Evolutionary conservation across 768 basidiomycete genomes (phyloP), one percentile per base, ranked within the genome.

Genomic region (Boletellus emodensis): DNA sequence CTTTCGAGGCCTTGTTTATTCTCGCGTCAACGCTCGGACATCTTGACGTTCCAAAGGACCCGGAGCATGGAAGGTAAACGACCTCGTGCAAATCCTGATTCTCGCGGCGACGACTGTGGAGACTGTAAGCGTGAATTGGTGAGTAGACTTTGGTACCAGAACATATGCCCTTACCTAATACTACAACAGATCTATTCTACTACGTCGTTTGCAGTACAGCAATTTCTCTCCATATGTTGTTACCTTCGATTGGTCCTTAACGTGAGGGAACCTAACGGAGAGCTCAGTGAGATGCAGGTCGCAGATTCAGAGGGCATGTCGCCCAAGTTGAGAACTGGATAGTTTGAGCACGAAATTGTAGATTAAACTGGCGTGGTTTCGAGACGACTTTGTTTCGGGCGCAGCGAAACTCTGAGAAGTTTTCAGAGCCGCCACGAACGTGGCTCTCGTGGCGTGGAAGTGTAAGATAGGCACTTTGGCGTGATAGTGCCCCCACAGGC

Each of bases 201-300:
- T 5, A 14, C 52, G 34, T 58, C 60, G 3, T 14, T 54, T 34
- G 54, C 56, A 8, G 13, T 61, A 20, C 59, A 58, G 44, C 30
- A 15, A 2, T 26, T 61, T 58, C 32, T 50, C 61, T 30, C 47
- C 40, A 10, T 61, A 24, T 61, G 53, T 12, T 58, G 61, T 9
- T 49, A 54, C 3, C 60, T 56, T 22, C 52, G 60, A 7, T 38
- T 61, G 18, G 53, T 61, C 36, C 43, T n/a, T n/a, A n/a, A n/a
- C n/a, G n/a, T n/a, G n/a, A n/a, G n/a, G n/a, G n/a, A n/a, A 58
- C 35, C 15, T 12, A 11, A 30, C 18, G 40, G 33, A 11, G 14
- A 43, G 17, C 17, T 32, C 24, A 38, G 28, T 17, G 3, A n/a
- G 15, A 6, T 39, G 8, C 24, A 34, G 20, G 32, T 32, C 14